phyloP scores from a whole-genome alignment of 768 basidiomycete species.

The Boletellus emodensis region DNA sequence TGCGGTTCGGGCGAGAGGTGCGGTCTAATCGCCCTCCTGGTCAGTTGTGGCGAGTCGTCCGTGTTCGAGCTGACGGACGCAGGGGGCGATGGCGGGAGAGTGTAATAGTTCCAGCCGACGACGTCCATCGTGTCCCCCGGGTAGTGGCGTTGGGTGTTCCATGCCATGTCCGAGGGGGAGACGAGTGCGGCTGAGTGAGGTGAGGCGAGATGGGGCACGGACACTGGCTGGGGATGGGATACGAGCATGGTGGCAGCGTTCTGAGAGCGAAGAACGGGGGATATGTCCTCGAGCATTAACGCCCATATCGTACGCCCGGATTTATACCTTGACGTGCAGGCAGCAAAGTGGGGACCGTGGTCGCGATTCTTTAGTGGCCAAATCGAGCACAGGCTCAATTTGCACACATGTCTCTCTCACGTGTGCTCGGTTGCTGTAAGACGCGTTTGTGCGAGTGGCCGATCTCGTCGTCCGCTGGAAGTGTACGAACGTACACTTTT shows the following conservation, averaged over 20 bases:
- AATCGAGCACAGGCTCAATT: slow-evolving; percentile 33
- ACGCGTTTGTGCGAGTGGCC: slow-evolving; percentile 18
- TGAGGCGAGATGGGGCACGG: slow-evolving; percentile 58
- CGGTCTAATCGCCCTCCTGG: slow-evolving; percentile 48
- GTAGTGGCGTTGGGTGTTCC: slow-evolving; percentile 44
- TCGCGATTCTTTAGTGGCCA: slow-evolving; percentile 28
- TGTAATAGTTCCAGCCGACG: slow-evolving; percentile 48
- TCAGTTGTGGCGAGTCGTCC: slow-evolving; percentile 44
- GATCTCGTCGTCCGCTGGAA: slow-evolving; percentile 26
- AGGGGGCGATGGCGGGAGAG: slow-evolving; percentile 47
- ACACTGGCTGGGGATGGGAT: slow-evolving; percentile 31
- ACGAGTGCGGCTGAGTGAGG: slow-evolving; percentile 48
- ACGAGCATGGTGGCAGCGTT: slow-evolving; percentile 10
- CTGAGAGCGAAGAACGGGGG: slow-evolving; percentile 10
- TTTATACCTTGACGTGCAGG: slow-evolving; percentile 31
- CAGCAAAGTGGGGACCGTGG: slow-evolving; percentile 24
- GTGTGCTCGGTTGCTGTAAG: slow-evolving; percentile 29
- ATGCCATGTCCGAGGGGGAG: slow-evolving; percentile 42
- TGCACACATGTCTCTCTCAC: slow-evolving; percentile 31
- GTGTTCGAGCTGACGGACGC: slow-evolving; percentile 42
- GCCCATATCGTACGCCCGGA: slow-evolving; percentile 20
- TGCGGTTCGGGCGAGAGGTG: slow-evolving; percentile 42
- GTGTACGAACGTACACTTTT: background rate
- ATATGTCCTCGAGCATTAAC: slow-evolving; percentile 19
- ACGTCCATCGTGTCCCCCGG: slow-evolving; percentile 34